Evolutionary conservation across 2,329 filamentous ascomycete species (phyloP), one percentile per base, ranked within the genome.

Genomic region (Alternaria rosae): DNA sequence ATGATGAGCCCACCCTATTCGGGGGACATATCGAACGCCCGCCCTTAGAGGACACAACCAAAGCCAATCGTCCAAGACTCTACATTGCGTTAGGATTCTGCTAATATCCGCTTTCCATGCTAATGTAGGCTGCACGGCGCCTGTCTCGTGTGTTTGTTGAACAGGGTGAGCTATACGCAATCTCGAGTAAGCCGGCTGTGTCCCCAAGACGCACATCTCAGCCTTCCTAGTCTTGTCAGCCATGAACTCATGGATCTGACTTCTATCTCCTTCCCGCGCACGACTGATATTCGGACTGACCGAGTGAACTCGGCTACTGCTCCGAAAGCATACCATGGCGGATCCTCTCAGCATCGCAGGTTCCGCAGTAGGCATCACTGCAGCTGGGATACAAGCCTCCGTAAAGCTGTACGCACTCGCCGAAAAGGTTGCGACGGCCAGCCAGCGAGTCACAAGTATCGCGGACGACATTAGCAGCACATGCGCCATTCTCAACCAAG

Each of bases 401-500:
- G 38, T 62, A 3, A 52, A 57, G 28, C 58, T 66, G 1, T 64
- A 52, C 15, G 61, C 57, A 1, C 55, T 66, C 12, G 61, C 61
- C 3, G 61, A 66, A 17, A 61, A 45, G 23, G 55, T 66, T 5
- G 38, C 38, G 13, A 57, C 53, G 21, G 53, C 53, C 1, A 45
- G 38, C 9, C 30, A 61, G 6, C 41, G 54, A 26, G 53, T 64
- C 6, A 30, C 20, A 8, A 57, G 45, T 9, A 64, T 66, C 12
- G 64, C 52, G 7, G 50, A 66, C 26, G 64, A 64, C 15, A 59
- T 66, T 2, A 61, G 38, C 17, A 64, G 64, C 35, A 66, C 61
- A 3, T 64, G 61, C 44, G 64, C 35, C 0, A 59, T 66, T 5
- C 32, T 66, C 10, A 64, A 61, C 51, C 57, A 61, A 28, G 21